Evolutionary conservation across 768 basidiomycete genomes (phyloP).

Genomic region (Mycena floridula): DNA sequence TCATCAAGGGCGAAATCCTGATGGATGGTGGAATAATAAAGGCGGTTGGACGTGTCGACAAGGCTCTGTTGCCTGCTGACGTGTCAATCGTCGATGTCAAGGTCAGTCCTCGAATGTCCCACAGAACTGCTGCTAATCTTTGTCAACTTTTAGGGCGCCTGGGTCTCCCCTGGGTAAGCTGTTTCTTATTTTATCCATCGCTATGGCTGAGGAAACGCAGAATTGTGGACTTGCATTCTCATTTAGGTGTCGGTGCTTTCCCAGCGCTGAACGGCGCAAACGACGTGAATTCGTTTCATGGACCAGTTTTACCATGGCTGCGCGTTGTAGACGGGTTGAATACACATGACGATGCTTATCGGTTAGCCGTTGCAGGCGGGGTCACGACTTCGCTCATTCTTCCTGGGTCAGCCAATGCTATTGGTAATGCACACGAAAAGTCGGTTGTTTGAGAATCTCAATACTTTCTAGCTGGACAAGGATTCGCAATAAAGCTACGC

Average conservation of each 20-base stretch:
- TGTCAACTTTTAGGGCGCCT: conserved; percentile 43
- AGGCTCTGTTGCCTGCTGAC: conserved; percentile 7
- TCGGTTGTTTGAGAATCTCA: background rate
- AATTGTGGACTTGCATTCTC: conserved; percentile 39
- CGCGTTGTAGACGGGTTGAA: conserved; percentile 62
- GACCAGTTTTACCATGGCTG: conserved; percentile 50
- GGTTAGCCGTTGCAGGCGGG: conserved; percentile 51
- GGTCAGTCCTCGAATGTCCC: conserved; percentile 8
- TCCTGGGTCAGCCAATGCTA: conserved; percentile 41
- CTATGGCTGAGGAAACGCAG: conserved; percentile 14
- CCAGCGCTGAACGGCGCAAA: conserved; percentile 23
- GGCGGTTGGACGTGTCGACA: conserved; percentile 30
- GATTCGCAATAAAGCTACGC: conserved; percentile 45
- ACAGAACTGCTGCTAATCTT: conserved; percentile 26
- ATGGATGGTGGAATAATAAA: conserved; percentile 42
- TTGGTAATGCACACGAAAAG: background rate
- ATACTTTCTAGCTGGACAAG: conserved; percentile 35
- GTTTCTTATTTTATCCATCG: background rate
- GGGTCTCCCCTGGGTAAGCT: conserved; percentile 54
- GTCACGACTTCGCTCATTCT: conserved; percentile 60
- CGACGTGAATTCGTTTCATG: conserved; percentile 37
- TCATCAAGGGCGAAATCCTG: conserved; percentile 42
- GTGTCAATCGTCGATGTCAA: conserved; percentile 8
- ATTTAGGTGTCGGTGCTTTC: conserved; percentile 22
- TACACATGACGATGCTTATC: conserved; percentile 56